Evolutionary conservation across 2,329 filamentous ascomycete species (phyloP), one percentile per base, ranked within the genome.

Genomic region (Diaporthe vexans): DNA sequence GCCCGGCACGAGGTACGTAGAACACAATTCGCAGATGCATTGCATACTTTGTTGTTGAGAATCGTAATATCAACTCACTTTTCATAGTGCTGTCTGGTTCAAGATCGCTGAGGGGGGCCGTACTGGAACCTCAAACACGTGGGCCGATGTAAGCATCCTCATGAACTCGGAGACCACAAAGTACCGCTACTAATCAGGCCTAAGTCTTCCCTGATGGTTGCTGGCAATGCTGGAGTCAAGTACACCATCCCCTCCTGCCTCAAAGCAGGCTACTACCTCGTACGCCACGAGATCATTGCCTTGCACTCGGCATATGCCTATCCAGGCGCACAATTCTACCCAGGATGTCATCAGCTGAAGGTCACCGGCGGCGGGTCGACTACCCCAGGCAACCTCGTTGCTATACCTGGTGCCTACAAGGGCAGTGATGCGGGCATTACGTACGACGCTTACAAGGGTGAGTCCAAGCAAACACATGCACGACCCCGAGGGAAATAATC

Each of bases 271-370:
- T 88, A 88, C 83, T 90, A 91, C 80, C 86, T 91, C 72, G 88
- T 91, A 33, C 87, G 89, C 65, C 89, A 91, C 77, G 89, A 91
- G 80, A 86, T 89, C 78, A 86, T 90, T 75, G 89, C 88, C 4
- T 84, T 91, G 68, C 88, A 90, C 80, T 77, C 86, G 4, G 84
- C 83, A 21, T 85, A 81, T 73, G 58, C 79, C 7, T 89, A 89
- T 77, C 88, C 88, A 0, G 89, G 89, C 24, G 88, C 86, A 0
- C 89, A 91, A 77, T 87, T 90, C 80, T 91, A 91, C 78, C 88
- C 89, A 0, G 87, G 87, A 10, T 91, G 88, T 81, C 88, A 90
- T 79, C 89, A 90, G 80, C 83, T 91, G 33, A 83, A 89, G 78
- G 86, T 91, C 29, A 86, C 85, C 0, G 87, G 88, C 21, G 82